Evolutionary conservation across 441 rosid genomes (phyloP).

Genomic region (Omphalea diandra): DNA sequence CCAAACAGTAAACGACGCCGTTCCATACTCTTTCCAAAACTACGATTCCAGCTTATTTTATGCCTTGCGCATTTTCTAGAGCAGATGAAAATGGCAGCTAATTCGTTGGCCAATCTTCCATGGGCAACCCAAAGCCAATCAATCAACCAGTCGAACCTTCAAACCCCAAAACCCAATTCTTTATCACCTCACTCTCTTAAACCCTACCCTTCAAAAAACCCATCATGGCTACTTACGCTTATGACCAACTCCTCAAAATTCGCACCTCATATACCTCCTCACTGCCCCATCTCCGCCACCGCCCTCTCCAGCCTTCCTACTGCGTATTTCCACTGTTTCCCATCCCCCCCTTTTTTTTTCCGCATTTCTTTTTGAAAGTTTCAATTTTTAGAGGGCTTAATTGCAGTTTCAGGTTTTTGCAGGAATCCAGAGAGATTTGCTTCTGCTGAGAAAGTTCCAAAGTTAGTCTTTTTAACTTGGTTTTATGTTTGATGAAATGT

Average conservation of each 20-base stretch:
- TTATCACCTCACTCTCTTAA: slow-evolving; percentile 21
- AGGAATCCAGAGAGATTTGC: slow-evolving; percentile 58
- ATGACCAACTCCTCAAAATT: slow-evolving; percentile 32
- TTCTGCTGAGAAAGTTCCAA: slow-evolving; percentile 52
- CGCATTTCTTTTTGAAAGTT: not conserved
- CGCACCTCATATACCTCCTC: slow-evolving; percentile 12
- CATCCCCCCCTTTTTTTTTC: not conserved
- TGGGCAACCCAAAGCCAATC: slow-evolving; percentile 26
- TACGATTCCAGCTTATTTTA: not conserved
- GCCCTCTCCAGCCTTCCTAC: slow-evolving; percentile 57
- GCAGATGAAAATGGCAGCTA: slow-evolving; percentile 47
- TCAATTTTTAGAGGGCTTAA: slow-evolving; percentile 15
- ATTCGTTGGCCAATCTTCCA: slow-evolving; percentile 34
- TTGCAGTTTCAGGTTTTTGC: slow-evolving; percentile 31
- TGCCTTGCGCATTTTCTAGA: not conserved
- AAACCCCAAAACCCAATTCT: slow-evolving; percentile 12
- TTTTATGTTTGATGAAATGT: not conserved
- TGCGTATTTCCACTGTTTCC: slow-evolving; percentile 43
- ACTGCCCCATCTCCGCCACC: slow-evolving; percentile 31
- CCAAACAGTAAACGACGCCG: slow-evolving; percentile 11
- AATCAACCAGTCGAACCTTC: slow-evolving; percentile 20
- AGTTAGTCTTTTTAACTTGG: slow-evolving; percentile 40
- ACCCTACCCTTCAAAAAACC: slow-evolving; percentile 19
- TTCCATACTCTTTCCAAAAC: not conserved
- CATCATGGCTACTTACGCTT: slow-evolving; percentile 34